phyloP scores from a whole-genome alignment of 139 green algal species.

The Micractinium sp. region DNA sequence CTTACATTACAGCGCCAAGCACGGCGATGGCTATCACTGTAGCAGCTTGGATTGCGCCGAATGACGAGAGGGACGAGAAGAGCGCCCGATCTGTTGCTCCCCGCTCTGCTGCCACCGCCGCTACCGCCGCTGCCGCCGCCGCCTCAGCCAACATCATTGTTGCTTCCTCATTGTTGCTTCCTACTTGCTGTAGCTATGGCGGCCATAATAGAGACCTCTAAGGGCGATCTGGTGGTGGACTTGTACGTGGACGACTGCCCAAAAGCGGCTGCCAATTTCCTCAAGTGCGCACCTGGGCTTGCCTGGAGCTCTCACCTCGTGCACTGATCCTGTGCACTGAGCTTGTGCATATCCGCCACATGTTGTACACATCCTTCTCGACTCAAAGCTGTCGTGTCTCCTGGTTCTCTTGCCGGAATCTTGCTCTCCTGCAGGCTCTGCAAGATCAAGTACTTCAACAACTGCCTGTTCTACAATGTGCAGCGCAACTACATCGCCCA shows the following conservation, averaged over 20 bases:
- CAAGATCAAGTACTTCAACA: conserved; percentile 96
- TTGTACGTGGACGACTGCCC: conserved; percentile 88
- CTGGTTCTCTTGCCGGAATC: background rate
- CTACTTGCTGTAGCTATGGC: background rate
- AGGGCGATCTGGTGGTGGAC: conserved; percentile 95
- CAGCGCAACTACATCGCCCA: conserved; percentile 89
- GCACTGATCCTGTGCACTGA: background rate
- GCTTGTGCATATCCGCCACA: background rate
- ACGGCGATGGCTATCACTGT: no score
- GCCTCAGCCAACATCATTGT: no score
- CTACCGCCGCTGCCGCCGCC: no score
- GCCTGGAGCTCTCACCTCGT: background rate
- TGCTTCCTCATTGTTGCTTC: no score
- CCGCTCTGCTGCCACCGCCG: no score
- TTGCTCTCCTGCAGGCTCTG: conserved; percentile 42
- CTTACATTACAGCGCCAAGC: no score
- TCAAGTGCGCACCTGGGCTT: conserved; percentile 67
- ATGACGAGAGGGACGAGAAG: no score
- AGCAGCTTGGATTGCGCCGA: no score
- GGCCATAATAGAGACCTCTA: conserved; percentile 95
- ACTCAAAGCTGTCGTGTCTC: background rate
- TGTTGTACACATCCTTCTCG: no score
- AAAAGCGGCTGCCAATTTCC: conserved; percentile 87
- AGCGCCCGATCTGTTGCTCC: no score
- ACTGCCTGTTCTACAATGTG: conserved; percentile 92